Evolutionary conservation across 129 eudicot genomes (phyloP), one percentile per base, ranked within the genome.

Genomic region (Dittrichia graveolens): DNA sequence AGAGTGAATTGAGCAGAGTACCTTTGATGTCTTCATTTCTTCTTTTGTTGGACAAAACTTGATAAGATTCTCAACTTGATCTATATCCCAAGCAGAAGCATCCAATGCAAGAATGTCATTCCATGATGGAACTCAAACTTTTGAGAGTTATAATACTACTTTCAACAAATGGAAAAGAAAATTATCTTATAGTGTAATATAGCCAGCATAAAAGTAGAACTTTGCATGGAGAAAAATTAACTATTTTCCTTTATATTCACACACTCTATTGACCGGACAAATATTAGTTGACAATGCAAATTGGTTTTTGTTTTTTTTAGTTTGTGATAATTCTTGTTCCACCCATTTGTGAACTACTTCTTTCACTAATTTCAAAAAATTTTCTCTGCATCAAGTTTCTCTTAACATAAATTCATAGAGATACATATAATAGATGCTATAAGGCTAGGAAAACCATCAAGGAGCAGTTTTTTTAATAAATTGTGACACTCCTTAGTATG

Each of bases 41-140:
- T 91, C 97, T 88, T 91, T 91, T 18, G 97, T 88, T 3, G 97
- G 97, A 63, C 96, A 88, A 67, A 91, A 88, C 58, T 91, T 91
- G 50, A 91, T 91, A 69, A 91, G 89, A 84, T 88, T 88, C 70
- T 91, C 97, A 75, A 91, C 96, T 86, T 91, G 97, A 69, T 91
- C 97, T 46, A 88, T 86, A 81, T 91, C 97, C 84, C 88, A 69
- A 47, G 83, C 83, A 44, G 87, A 73, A 67, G 93, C 86, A 71
- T 91, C 91, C 87, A 91, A 84, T 65, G 97, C 91, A 74, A 91
- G 84, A 74, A 91, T 84, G 10, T 96, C 90, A 24, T 81, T 91
- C 97, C 88, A 83, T 80, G 60, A 76, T 58, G 45, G 40, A 68
- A 7, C 61, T 34, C 41, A 39, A 61, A 48, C 5, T 19, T 59